phyloP scores from a whole-genome alignment of 768 basidiomycete genomes.

The Trametes cubensis region DNA sequence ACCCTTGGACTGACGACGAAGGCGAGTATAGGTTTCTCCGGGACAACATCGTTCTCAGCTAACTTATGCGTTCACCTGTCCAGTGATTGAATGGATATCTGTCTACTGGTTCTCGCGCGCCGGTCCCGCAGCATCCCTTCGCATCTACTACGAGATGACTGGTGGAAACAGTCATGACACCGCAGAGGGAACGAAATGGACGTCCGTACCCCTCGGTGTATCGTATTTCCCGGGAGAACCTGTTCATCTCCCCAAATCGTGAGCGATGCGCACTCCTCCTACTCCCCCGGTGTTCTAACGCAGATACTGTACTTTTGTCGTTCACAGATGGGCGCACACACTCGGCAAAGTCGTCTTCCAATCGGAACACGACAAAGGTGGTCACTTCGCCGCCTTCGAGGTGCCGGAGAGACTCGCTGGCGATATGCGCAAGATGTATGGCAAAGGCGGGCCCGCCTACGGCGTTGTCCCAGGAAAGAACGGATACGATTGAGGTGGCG shows the following conservation, averaged over 20 bases:
- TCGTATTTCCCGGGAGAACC: conserved; percentile 38
- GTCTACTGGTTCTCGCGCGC: conserved; percentile 41
- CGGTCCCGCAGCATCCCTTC: conserved; percentile 34
- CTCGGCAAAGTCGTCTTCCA: conserved; percentile 31
- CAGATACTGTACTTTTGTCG: neutral
- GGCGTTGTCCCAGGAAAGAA: conserved; percentile 11
- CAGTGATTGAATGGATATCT: conserved; percentile 42
- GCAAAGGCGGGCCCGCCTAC: conserved; percentile 30
- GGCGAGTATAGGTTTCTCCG: conserved; percentile 33
- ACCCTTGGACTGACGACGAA: conserved; percentile 62
- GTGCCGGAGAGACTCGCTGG: conserved; percentile 28
- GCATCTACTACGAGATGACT: conserved; percentile 38
- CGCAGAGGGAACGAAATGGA: neutral
- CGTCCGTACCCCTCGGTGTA: conserved; percentile 32
- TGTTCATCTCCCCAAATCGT: conserved; percentile 24
- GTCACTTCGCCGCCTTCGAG: conserved; percentile 35
- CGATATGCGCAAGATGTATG: conserved; percentile 35
- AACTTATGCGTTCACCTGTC: neutral
- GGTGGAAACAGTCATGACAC: conserved; percentile 1
- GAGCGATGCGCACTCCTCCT: conserved; percentile 3
- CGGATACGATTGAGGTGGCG: too few species aligned
- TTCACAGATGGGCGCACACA: neutral
- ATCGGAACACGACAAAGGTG: conserved; percentile 29
- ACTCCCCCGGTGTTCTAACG: too few species aligned
- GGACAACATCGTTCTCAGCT: neutral